Conservation (phyloP, 257 asterid species). For the Solanum ossicruentum region DNA sequence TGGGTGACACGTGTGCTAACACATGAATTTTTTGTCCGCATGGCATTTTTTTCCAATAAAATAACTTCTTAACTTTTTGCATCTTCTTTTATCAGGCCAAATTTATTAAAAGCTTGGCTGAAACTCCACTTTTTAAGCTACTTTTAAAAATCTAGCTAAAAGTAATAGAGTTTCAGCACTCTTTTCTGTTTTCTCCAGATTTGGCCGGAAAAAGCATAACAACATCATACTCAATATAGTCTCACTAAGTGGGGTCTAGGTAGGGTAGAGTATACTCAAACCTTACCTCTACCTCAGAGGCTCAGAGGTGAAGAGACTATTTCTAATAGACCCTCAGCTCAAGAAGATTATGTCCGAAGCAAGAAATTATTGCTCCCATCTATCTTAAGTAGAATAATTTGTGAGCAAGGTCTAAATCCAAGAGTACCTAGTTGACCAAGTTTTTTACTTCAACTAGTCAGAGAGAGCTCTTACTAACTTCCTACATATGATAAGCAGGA, state of each 20-base stretch:
- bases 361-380: not conserved
- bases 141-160: not conserved
- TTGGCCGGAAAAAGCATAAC: not conserved
- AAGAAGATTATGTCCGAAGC: not conserved
- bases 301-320: not conserved
- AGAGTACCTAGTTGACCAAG: not conserved
- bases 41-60: not conserved
- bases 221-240: not conserved
- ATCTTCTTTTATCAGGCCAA: not conserved
- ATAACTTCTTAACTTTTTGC: not conserved
- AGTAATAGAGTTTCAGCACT: not conserved
- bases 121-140: not conserved
- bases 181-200: not conserved
- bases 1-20: not conserved
- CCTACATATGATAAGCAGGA: not conserved
- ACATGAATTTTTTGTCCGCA: not conserved
- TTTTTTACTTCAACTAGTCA: not conserved
- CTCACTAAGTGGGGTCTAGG: not conserved
- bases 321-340: not conserved
- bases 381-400: not conserved
- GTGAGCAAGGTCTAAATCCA: not conserved
- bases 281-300: not conserved
- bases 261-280: not conserved
- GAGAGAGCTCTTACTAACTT: not conserved
- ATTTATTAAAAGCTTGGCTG: not conserved